Base-by-base conservation (phyloP, 768 basidiomycete genomes). In the Lentinula detonsa region DNA sequence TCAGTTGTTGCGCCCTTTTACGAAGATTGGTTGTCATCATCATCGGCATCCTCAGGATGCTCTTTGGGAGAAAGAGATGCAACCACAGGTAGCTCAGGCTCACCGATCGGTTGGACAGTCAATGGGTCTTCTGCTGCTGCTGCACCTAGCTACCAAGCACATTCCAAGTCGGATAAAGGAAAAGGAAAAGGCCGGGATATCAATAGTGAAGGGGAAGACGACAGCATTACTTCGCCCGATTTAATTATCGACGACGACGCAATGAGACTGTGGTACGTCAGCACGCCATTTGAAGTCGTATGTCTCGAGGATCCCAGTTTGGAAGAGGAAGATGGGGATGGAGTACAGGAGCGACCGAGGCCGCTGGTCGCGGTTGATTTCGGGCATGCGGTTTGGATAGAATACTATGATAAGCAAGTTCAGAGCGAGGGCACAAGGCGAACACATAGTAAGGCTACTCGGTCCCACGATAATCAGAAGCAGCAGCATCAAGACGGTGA, bases 341-440 rank as follows among this genome's bases (percentile, higher is more conserved):
- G 67, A 2, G 62, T 67, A 59, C 60, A 61, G 31, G 84, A 83
- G 34, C 76, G 85, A 4, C 85, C 85, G 18, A 77, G 88, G 2
- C 88, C 88, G 23, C 77, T 90, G 13, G 84, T 90, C n/a, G 88
- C 88, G 0, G 87, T 94, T 6, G 85, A 95, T 68, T 95, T 95
- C 74, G 90, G 91, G 45, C 91, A 93, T 66, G 89, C 93, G 16
- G 87, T 91, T 39, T 90, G 91, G 83, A 84, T 95, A 51, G 88
- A 90, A 67, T 84, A 85, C 66, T 68, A 64, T 64, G 76, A 72
- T 65, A 73, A 28, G n/a, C 15, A 56, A 8, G 28, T 61, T 54
- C 72, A 72, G n/a, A 67, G 71, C 13, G 70, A 70, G 13, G 50
- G 50, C 28, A 23, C 31, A 52, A 13, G 18, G 21, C 15, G 46